phyloP scores from a whole-genome alignment of 768 basidiomycete species.

The Mycena pura region DNA sequence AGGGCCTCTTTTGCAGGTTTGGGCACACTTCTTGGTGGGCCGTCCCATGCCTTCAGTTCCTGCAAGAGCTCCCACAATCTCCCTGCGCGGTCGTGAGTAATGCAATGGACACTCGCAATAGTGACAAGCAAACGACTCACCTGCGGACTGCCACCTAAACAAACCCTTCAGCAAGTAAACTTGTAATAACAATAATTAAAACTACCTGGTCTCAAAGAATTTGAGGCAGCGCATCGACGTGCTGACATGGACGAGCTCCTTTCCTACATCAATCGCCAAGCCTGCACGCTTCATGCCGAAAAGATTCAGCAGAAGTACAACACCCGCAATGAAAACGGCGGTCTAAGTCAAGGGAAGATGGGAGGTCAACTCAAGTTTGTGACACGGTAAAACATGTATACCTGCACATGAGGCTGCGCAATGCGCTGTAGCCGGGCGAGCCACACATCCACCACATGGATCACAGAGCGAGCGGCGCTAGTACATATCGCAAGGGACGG shows the following conservation, averaged over 20 bases:
- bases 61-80: conserved; percentile 24
- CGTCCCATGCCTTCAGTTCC: conserved; percentile 25
- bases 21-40: conserved; percentile 5
- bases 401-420: conserved; percentile 20
- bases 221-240: conserved; percentile 43
- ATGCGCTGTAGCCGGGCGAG: conserved; percentile 13
- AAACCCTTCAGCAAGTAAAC: not conserved
- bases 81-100: too few species aligned
- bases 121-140: too few species aligned
- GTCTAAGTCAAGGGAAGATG: conserved; percentile 1
- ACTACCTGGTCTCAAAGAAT: conserved; percentile 22
- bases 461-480: conserved; percentile 55
- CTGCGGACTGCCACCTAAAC: conserved; percentile 23
- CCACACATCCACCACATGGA: conserved; percentile 48
- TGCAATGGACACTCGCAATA: too few species aligned
- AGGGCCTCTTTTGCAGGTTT: not conserved
- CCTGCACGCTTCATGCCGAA: conserved; percentile 46
- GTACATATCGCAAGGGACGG: conserved; percentile 59
- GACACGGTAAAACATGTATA: not conserved
- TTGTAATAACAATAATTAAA: not conserved
- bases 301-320: conserved; percentile 53
- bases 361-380: not conserved
- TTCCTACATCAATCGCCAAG: conserved; percentile 36
- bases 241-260: conserved; percentile 46
- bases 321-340: conserved; percentile 32